Base-by-base conservation (phyloP, 441 rosid genomes). In the Capsella rubella region DNA sequence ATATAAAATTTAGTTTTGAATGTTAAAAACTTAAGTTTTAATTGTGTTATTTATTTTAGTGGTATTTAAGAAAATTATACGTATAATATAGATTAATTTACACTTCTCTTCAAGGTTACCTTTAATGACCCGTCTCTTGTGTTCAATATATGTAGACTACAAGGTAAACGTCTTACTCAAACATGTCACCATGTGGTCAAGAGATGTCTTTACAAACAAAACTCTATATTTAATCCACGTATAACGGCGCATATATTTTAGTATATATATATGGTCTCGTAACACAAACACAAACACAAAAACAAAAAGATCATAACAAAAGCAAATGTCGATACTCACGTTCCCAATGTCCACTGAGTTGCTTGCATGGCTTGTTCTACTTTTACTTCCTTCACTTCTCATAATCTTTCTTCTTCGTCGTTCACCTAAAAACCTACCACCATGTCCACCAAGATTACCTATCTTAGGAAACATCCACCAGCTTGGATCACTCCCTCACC, bases 391-490 rank as follows among this genome's bases (percentile, higher is more conserved):
- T 55, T 66, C 37, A 28, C 67, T 77, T 16, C 51, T 77, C 2
- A 6, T 71, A 58, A 2, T 71, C 39, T 77, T n/a, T 21, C 25
- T 21, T 27, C 68, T 77, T 13, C 55, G 64, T 25, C 75, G 13
- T 0, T 62, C 78, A 1, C 43, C 51, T 18, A 64, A 46, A 46
- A 73, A 64, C 5, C 82, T 67, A 49, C 90, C 89, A 5, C 91
- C 91, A 65, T 35, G 87, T 71, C 93, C 93, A 40, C 79, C 87
- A n/a, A 74, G 43, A 69, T 74, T 89, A 59, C 94, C 91, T 21
- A 11, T 89, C 29, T 14, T 89, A 12, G 93, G 90, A n/a, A 85
- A 89, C 74, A 71, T 87, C 73, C 93, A 83, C 80, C 94, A 84
- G 53, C 77, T 89, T 27, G 79, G 85, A 4, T 53, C 35, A 2